Percentiles rank a stretch among this genome's conserved stretches.
Conservation (phyloP, 129 eudicot species). For the Rutidosis leptorrhynchoides region DNA sequence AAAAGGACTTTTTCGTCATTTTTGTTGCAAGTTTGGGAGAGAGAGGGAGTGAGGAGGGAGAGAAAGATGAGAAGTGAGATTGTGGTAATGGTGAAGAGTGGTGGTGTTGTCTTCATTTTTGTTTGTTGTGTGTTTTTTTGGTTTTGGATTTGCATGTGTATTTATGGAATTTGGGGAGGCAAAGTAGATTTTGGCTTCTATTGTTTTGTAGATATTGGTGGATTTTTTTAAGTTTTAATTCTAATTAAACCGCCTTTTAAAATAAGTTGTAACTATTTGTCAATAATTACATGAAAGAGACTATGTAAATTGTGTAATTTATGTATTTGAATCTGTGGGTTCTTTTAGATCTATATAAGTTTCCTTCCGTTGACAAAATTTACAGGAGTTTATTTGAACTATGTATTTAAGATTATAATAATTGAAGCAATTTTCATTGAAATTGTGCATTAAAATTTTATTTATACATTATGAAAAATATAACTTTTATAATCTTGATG, state of each 20-base stretch:
- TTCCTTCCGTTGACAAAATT: no score
- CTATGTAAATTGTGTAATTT: no score
- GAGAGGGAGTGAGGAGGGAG: constrained; percentile 21
- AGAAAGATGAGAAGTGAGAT: constrained; percentile 21
- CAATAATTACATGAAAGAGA: no score
- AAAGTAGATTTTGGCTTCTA: constrained; percentile 13
- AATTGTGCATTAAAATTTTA: no score
- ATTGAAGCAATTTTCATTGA: no score
- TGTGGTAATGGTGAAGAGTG: constrained; percentile 13
- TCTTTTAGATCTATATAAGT: no score
- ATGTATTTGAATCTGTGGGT: no score
- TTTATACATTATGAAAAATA: no score
- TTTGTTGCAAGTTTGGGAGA: constrained; percentile 45
- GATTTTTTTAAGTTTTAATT: no score
- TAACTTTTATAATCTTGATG: no score
- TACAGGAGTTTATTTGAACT: no score
- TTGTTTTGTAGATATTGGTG: not conserved
- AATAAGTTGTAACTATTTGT: not conserved
- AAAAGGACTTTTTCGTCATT: constrained; percentile 54
- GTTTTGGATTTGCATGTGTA: not conserved
- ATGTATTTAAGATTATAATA: no score
- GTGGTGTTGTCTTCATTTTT: constrained; percentile 15
- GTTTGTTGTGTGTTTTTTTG: not conserved
- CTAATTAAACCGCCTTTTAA: not conserved
- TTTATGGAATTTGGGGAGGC: constrained; percentile 26